Conservation (phyloP, 2,329 filamentous ascomycete genomes). For the Neonectria coccinea region DNA sequence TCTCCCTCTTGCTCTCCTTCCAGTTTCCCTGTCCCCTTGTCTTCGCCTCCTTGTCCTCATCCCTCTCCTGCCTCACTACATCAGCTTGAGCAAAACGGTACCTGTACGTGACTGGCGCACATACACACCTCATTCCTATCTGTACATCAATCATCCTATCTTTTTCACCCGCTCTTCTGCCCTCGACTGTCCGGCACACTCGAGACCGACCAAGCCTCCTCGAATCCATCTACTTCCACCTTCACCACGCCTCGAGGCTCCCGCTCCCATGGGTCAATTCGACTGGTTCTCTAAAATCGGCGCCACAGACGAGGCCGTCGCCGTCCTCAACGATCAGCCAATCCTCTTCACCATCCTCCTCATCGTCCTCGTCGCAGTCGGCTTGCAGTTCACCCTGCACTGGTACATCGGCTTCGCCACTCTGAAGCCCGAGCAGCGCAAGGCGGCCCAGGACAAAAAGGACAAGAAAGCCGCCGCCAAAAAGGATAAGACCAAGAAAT, state of each 20-base stretch:
- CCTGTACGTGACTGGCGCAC: constrained; percentile 45
- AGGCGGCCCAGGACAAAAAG: constrained; percentile 61
- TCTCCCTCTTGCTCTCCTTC: constrained; percentile 12
- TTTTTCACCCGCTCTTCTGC: neutral
- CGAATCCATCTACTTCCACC: neutral
- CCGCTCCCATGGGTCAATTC: constrained; percentile 61
- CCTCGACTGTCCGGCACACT: constrained; percentile 27
- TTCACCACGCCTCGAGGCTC: neutral
- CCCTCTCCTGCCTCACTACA: constrained; percentile 12
- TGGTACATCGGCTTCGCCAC: constrained; percentile 72
- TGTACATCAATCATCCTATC: constrained; percentile 20
- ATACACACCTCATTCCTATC: constrained; percentile 20
- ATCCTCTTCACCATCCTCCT: constrained; percentile 68
- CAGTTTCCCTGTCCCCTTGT: constrained; percentile 5
- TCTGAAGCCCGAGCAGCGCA: constrained; percentile 70
- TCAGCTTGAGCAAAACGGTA: neutral
- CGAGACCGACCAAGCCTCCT: constrained; percentile 10
- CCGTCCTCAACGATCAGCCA: constrained; percentile 71
- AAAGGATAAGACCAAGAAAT: constrained; percentile 34
- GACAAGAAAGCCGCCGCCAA: constrained; percentile 54
- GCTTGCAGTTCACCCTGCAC: constrained; percentile 59
- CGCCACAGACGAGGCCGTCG: constrained; percentile 68
- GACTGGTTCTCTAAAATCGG: constrained; percentile 68
- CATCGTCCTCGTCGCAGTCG: constrained; percentile 63
- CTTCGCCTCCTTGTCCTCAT: constrained; percentile 21